These are phyloP conservation scores for Hippophae gyantsensis DNA, from an alignment of 306 rosid genomes.

Conservation along the genomic window DNA sequence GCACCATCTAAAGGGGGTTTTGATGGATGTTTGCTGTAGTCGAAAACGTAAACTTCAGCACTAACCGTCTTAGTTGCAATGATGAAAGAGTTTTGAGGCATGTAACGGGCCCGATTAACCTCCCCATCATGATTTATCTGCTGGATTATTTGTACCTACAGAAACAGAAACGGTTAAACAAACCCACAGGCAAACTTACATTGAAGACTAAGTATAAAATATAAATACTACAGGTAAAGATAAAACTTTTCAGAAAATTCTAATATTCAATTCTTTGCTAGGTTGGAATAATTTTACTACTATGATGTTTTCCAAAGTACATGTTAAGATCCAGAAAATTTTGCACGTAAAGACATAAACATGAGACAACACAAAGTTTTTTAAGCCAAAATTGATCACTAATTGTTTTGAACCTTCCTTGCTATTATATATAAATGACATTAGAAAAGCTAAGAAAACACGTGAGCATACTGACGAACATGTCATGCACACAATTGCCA, in stretches of 20 bases:
- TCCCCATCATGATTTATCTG: constrained; percentile 97
- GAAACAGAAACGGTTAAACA: not conserved
- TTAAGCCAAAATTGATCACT: too few species aligned
- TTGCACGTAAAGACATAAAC: too few species aligned
- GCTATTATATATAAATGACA: too few species aligned
- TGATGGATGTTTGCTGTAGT: constrained; percentile 92
- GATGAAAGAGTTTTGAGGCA: constrained; percentile 84
- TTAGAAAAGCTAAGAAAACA: too few species aligned
- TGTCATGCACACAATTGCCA: too few species aligned
- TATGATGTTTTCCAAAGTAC: too few species aligned
- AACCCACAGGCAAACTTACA: not conserved
- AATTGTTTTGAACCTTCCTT: too few species aligned
- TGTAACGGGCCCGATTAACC: constrained; percentile 92
- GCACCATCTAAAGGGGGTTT: constrained; percentile 96
- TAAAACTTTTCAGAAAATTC: not conserved
- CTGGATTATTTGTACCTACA: constrained; percentile 86
- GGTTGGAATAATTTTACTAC: too few species aligned
- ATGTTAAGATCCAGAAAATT: too few species aligned
- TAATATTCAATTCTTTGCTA: not conserved
- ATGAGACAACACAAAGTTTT: too few species aligned
- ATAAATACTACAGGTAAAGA: not conserved
- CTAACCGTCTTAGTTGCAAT: constrained; percentile 91
- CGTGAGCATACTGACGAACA: too few species aligned
- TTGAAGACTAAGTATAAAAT: not conserved
- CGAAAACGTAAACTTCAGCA: constrained; percentile 92